Conservation (phyloP, 2,329 filamentous ascomycete genomes). For the Exophiala mesophila region DNA sequence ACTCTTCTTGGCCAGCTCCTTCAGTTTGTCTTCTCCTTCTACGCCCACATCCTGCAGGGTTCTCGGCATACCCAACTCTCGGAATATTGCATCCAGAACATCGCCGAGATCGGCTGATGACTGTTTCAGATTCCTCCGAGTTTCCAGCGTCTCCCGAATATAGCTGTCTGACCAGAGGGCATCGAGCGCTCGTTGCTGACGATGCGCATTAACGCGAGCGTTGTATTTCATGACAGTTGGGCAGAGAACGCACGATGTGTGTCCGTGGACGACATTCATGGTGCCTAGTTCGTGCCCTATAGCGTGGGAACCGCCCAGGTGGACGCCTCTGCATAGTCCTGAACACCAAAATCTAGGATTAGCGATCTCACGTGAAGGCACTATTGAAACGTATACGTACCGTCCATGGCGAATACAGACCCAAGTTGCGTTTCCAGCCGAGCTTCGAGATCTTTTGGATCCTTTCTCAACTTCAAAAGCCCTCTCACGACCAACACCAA, state of each 20-base stretch:
- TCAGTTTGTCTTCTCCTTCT: conserved; percentile 11
- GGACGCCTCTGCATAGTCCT: conserved; percentile 11
- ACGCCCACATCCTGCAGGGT: conserved; percentile 19
- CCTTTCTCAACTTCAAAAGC: conserved; percentile 26
- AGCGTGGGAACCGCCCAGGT: conserved; percentile 11
- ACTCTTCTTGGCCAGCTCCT: conserved; percentile 13
- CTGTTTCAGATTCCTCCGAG: conserved; percentile 6
- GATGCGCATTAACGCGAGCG: conserved; percentile 8
- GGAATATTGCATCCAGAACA: conserved; percentile 14
- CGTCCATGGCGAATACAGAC: conserved; percentile 9
- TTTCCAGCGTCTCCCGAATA: conserved; percentile 10
- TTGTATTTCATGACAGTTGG: conserved; percentile 13
- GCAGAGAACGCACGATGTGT: conserved; percentile 11
- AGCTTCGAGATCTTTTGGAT: conserved; percentile 23
- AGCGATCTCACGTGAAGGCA: neutral
- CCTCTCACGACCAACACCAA: conserved; percentile 26
- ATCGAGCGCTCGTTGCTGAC: conserved; percentile 11
- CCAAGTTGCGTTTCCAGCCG: conserved; percentile 28
- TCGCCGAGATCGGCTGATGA: conserved; percentile 17
- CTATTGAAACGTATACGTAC: conserved; percentile 2
- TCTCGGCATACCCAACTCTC: conserved; percentile 19
- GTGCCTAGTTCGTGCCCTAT: conserved; percentile 12
- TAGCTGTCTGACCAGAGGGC: conserved; percentile 16
- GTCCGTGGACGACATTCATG: conserved; percentile 12
- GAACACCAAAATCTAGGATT: neutral